Evolutionary conservation across 352 stramenopile genomes (phyloP).

Genomic region (Plasmopara halstedii): DNA sequence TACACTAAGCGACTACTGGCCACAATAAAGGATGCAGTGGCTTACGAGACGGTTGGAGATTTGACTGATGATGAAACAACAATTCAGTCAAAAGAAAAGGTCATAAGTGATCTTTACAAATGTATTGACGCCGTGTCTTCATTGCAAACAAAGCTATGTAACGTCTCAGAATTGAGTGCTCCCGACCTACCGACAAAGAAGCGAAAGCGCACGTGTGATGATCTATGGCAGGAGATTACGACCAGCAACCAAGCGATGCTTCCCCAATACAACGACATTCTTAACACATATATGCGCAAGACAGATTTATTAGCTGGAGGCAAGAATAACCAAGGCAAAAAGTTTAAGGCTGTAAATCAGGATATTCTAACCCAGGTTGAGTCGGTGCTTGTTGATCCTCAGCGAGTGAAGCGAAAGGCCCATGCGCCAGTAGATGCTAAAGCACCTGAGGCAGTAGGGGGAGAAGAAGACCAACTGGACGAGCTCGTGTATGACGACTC

Average conservation of each 20-base stretch:
- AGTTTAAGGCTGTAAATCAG: constrained; percentile 87
- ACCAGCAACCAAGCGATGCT: constrained; percentile 36
- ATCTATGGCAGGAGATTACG: constrained; percentile 46
- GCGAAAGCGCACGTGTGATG: constrained; percentile 49
- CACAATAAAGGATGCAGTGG: constrained; percentile 26
- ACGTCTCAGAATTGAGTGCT: constrained; percentile 41
- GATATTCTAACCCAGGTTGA: constrained; percentile 81
- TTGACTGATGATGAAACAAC: constrained; percentile 17
- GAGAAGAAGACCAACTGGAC: constrained; percentile 45
- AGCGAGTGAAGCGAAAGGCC: constrained; percentile 80
- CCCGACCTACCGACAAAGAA: constrained; percentile 34
- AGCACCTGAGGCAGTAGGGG: constrained; percentile 26
- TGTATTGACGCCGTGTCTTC: constrained; percentile 54
- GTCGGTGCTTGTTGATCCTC: constrained; percentile 68
- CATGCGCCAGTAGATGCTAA: constrained; percentile 46
- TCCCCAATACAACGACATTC: constrained; percentile 75
- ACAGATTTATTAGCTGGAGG: constrained; percentile 49
- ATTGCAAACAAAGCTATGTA: constrained; percentile 65
- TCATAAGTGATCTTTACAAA: constrained; percentile 42
- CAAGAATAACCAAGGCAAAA: constrained; percentile 60
- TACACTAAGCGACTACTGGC: constrained; percentile 73
- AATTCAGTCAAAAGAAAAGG: constrained; percentile 24
- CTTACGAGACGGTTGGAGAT: constrained; percentile 18
- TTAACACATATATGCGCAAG: constrained; percentile 74
- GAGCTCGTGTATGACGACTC: constrained; percentile 85